Base-by-base conservation (phyloP, 1,139 yeast species). In the Lipomyces yarrowii region DNA sequence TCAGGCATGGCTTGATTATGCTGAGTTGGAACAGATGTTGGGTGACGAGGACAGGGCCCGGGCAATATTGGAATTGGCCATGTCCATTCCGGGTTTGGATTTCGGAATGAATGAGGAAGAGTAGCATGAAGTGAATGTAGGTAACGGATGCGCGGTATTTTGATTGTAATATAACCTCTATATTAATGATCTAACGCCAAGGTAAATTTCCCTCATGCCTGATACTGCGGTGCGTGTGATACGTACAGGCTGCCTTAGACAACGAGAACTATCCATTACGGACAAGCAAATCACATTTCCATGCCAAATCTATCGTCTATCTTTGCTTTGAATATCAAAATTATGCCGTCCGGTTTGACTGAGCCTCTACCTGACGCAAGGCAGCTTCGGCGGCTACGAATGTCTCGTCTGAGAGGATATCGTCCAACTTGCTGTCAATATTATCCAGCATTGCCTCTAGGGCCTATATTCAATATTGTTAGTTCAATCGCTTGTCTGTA, bases 41-140 rank as follows among this genome's bases (percentile, higher is more conserved):
- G 90, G 88, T n/a, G 98, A 94, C 70, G 77, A 81, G 48, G 89
- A 85, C 1, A 79, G 98, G 57, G 84, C 88, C 35, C 80, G 86
- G 46, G 88, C 86, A 0, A 82, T 93, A 11, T 87, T 80, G 71
- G 84, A 84, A 56, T 71, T 89, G 26, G 90, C 89, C 0, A 67
- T 82, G 13, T 74, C 73, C 5, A 71, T 74, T 64, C 67, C 72
- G 18, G 77, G 77, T n/a, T 73, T 74, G 77, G 61, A 64, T 58
- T 42, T 65, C 33, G 64, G 60, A 13, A 55, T 37, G 33, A 59
- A 58, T 1, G 55, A 58, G 23, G 62, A 61, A 7, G 62, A 62
- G 11, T 70, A 67, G 60, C 23, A 58, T 53, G 18, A n/a, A n/a
- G 57, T 46, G 54, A 26, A 39, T 21, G 59, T 59, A 39, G 35